Evolutionary conservation across 2,329 filamentous ascomycete genomes (phyloP).

Genomic region (Ustilaginoidea virens): DNA sequence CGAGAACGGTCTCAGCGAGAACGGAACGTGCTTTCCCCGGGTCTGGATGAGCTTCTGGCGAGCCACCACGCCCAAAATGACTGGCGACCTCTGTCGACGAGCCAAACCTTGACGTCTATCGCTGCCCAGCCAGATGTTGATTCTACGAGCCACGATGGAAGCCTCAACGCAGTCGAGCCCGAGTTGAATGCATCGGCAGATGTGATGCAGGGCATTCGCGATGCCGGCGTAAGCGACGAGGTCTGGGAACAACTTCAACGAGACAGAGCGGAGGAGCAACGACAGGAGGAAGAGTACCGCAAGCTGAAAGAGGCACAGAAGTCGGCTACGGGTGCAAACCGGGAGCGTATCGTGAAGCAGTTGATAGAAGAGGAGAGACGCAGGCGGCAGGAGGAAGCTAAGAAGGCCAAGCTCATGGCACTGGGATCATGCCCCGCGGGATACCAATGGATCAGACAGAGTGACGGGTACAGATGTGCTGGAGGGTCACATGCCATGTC

Average conservation of each 20-base stretch:
- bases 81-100: too few relatives aligned
- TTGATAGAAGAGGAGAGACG: conserved; percentile 23
- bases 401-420: conserved; percentile 29
- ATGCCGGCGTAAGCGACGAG: conserved; percentile 41
- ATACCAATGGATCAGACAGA: conserved; percentile 45
- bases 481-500: conserved; percentile 39
- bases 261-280: conserved; percentile 26
- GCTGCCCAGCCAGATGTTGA: too few relatives aligned
- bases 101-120: too few relatives aligned
- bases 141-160: too few relatives aligned
- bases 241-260: conserved; percentile 44
- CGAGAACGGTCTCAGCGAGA: too few relatives aligned
- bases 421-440: conserved; percentile 43
- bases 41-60: too few relatives aligned
- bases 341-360: conserved; percentile 20
- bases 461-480: conserved; percentile 43
- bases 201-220: conserved; percentile 20
- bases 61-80: too few relatives aligned
- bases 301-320: conserved; percentile 16
- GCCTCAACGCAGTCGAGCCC: neutral
- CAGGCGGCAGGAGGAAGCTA: conserved; percentile 21
- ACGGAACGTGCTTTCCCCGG: too few relatives aligned
- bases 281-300: conserved; percentile 21
- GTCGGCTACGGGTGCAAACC: conserved; percentile 13
- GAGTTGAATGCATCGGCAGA: neutral